Base-by-base conservation (phyloP, 805 yeast genomes). In the Teunomyces stri region DNA sequence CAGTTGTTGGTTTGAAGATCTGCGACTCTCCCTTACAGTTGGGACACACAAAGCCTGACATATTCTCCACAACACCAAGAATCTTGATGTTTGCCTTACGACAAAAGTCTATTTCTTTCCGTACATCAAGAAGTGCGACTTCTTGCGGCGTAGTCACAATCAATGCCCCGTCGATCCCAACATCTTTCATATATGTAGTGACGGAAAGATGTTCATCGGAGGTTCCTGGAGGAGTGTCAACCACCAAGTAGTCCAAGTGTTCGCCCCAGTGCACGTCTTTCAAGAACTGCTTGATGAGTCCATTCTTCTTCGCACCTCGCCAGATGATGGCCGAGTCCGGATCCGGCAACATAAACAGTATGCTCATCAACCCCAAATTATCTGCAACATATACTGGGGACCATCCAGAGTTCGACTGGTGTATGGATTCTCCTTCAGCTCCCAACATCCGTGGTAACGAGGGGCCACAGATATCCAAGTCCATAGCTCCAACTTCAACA, bases 21-120 rank as follows among this genome's bases (percentile, higher is more conserved):
- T 84, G 82, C 0, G 96, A 87, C 66, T 91, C 88, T 6, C 94
- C 94, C 52, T 87, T 81, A 68, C 99, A 94, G 59, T 76, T 82
- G 3, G 99, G 99, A 64, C 99, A 94, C 12, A 94, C 98, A 69
- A 94, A 94, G 2, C 99, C 99, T 6, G 96, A 82, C 99, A 94
- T 94, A 65, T 94, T 94, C 64, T 94, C 99, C 15, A 94, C 97
- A 11, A 94, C 67, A 0, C 99, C 99, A 38, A 94, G 65, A 3
- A 94, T 79, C 50, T 78, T 84, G 51, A 94, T 90, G 2, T 83
- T 84, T 1, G 98, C 98, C 65, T 94, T 94, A 37, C 82, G 76
- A 66, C 99, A 94, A 59, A 94, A 94, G 62, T 92, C 96, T 16
- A 94, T 88, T 61, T 94, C 99, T 66, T 94, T 94, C 47, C 99